Evolutionary conservation across 495 filamentous ascomycete species (phyloP), one percentile per base, ranked within the genome.

Genomic region (Penicillium salamii): DNA sequence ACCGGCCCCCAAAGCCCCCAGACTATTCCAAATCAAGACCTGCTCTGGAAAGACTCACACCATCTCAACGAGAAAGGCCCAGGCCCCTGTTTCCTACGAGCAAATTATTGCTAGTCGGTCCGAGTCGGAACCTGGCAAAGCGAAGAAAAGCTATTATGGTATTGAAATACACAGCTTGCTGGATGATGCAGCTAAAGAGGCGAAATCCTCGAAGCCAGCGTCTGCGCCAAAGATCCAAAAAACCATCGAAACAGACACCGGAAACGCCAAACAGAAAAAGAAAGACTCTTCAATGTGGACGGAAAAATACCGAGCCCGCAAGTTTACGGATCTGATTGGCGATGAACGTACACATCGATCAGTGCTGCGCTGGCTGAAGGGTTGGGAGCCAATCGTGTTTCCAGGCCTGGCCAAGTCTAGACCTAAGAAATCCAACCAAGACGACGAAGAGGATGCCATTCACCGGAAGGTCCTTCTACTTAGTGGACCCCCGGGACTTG

Each of bases 271-370:
- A 31, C 43, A 60, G 50, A 56, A 61, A 43, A 62, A 72, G 50
- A 23, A 69, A 54, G 58, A 63, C n/a, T 78, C 70, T 42, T 68
- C 75, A 46, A 76, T 89, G 65, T 95, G 88, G 89, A 91, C 87
- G 0, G 88, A 93, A 59, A 95, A 92, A 57, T 96, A 98, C 63
- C 86, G 93, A 15, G 92, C 93, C 26, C 84, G 82, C 45, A 90
- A 86, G 55, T 98, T 96, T 55, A 91, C 89, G 42, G 93, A 97
- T 52, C 76, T 98, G 0, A 84, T 95, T 48, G 95, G 95, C 5
- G 93, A 98, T 57, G 93, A 98, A 58, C 79, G 91, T 38, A 97
- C 92, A 11, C 92, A 97, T 69, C 83, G 93, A 41, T 82, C 87
- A 44, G 93, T 98, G 4, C 72, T 98, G 31, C 84, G 87, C 44